Evolutionary conservation across 2,329 filamentous ascomycete species (phyloP).

Genomic region (Metarhizium album): DNA sequence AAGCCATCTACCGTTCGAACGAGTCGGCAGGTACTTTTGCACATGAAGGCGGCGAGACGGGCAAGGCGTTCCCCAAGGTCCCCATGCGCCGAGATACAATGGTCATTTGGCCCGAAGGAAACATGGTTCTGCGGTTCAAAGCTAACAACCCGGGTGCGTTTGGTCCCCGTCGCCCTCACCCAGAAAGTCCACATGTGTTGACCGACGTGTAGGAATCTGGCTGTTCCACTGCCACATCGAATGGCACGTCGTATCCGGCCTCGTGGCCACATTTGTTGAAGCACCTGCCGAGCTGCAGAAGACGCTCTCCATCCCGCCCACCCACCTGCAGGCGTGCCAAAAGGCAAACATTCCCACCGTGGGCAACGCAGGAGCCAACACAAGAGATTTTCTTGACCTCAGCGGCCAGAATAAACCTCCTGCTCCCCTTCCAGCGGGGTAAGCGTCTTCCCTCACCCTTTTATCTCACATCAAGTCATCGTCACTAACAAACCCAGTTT

Average conservation of each 20-base stretch:
- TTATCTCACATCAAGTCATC: not conserved
- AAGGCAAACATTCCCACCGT: constrained; percentile 35
- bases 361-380: constrained; percentile 71
- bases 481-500: constrained; percentile 34
- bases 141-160: constrained; percentile 53
- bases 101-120: constrained; percentile 52
- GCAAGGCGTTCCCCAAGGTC: constrained; percentile 33
- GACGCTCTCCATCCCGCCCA: constrained; percentile 45
- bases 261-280: constrained; percentile 55
- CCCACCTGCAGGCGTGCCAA: constrained; percentile 48
- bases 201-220: constrained; percentile 40
- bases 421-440: constrained; percentile 50
- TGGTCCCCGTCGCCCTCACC: constrained; percentile 3
- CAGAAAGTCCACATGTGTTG: not conserved
- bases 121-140: constrained; percentile 57
- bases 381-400: constrained; percentile 50
- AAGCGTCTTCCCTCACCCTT: constrained; percentile 15
- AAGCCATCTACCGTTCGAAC: constrained; percentile 49
- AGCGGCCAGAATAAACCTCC: constrained; percentile 47
- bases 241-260: constrained; percentile 62
- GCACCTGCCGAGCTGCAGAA: constrained; percentile 52
- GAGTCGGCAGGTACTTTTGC: constrained; percentile 48
- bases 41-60: constrained; percentile 30
- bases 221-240: constrained; percentile 74
- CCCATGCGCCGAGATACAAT: constrained; percentile 62